phyloP scores from a whole-genome alignment of 2,329 filamentous ascomycete genomes.

The Plenodomus tracheiphilus region DNA sequence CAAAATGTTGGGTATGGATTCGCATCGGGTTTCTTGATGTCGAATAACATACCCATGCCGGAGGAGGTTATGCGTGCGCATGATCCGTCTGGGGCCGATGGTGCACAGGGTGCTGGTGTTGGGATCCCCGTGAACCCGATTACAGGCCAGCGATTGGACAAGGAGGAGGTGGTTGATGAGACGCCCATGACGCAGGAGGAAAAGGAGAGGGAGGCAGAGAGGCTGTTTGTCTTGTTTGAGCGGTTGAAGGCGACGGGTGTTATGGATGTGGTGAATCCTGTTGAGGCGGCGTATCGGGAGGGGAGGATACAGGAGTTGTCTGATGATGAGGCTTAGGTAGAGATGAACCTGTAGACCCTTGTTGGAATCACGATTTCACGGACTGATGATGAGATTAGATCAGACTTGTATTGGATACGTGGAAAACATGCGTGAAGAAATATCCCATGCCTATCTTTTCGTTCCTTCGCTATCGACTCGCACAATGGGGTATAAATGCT shows the following conservation, averaged over 20 bases:
- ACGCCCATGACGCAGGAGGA: slow-evolving; percentile 87
- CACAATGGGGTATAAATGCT: too few species aligned
- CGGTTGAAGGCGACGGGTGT: slow-evolving; percentile 78
- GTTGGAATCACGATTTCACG: too few species aligned
- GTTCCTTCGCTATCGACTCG: too few species aligned
- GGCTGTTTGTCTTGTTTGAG: slow-evolving; percentile 88
- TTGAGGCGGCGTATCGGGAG: slow-evolving; percentile 68
- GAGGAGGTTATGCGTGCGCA: slow-evolving; percentile 63
- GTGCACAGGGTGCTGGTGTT: slow-evolving; percentile 18
- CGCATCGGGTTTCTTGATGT: slow-evolving; percentile 85
- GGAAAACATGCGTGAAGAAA: too few species aligned
- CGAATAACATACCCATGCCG: slow-evolving; percentile 79
- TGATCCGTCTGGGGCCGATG: slow-evolving; percentile 32
- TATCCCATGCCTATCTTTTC: too few species aligned
- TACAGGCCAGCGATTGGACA: slow-evolving; percentile 79
- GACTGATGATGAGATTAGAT: too few species aligned
- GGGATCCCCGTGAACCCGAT: slow-evolving; percentile 71
- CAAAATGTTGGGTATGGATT: slow-evolving; percentile 94
- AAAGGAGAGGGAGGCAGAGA: slow-evolving; percentile 88
- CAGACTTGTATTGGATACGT: slow-evolving; percentile 4
- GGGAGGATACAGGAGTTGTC: slow-evolving; percentile 72
- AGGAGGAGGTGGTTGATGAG: slow-evolving; percentile 61
- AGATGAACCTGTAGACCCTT: too few species aligned
- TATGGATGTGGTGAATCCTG: slow-evolving; percentile 77
- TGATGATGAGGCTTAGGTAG: slow-evolving; percentile 48